Conservation (phyloP, 805 yeast species). For the Candida patagonica region DNA sequence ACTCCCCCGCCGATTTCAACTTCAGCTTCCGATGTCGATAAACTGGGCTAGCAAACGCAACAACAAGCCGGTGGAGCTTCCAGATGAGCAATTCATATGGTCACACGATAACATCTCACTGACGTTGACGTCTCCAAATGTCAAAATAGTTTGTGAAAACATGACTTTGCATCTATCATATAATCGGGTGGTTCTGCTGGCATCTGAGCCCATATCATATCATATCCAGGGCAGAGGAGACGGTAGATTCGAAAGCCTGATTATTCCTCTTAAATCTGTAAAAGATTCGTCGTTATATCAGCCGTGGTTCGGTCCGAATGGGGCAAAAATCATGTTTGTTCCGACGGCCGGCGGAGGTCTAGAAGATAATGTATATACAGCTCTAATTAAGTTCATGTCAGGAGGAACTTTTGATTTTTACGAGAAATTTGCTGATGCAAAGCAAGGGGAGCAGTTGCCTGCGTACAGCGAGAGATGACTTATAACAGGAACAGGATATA, state of each 20-base stretch:
- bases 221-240: slow-evolving; percentile 11
- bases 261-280: slow-evolving; percentile 18
- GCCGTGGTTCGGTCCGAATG: slow-evolving; percentile 32
- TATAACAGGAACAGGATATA: too few species aligned
- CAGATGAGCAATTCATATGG: slow-evolving; percentile 11
- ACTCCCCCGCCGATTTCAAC: too few species aligned
- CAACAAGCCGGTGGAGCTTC: slow-evolving; percentile 14
- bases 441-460: slow-evolving; percentile 14
- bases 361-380: not conserved
- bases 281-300: slow-evolving; percentile 19
- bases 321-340: slow-evolving; percentile 21
- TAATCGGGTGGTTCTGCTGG: slow-evolving; percentile 12
- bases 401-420: slow-evolving; percentile 28
- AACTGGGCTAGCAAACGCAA: slow-evolving; percentile 13
- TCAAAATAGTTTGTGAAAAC: not conserved
- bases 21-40: slow-evolving; percentile 14
- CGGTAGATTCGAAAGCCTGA: slow-evolving; percentile 17
- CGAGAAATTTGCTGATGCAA: slow-evolving; percentile 4
- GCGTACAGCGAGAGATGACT: slow-evolving; percentile 9
- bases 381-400: slow-evolving; percentile 14
- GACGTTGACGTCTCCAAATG: not conserved
- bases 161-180: slow-evolving; percentile 14
- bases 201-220: not conserved
- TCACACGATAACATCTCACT: not conserved
- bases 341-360: slow-evolving; percentile 17